Base-by-base conservation (phyloP, 1,284 basidiomycete genomes). In the Dichomitus squalens region DNA sequence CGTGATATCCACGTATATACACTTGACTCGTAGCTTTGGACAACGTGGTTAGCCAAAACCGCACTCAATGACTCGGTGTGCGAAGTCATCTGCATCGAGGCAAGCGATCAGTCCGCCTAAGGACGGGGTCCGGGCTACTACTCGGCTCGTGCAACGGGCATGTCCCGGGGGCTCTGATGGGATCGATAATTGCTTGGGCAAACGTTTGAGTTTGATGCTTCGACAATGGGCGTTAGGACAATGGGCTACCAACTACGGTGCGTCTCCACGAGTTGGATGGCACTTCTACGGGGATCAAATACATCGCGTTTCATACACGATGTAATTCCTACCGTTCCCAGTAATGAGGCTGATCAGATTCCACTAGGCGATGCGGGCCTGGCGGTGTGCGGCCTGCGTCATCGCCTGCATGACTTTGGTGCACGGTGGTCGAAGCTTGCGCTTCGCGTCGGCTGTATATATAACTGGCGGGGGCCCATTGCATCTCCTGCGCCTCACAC, bases 21-120 rank as follows among this genome's bases (percentile, higher is more conserved):
- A n/a, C n/a, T n/a, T 27, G 16, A 38, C 16, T 16, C 14, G 9
- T 14, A 1, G 18, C 16, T 18, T 20, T 8, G 38, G n/a, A 11
- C 7, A 7, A 39, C 35, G 5, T 18, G 20, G 20, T 11, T 46
- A 1, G 34, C 52, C 27, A 14, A 25, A 35, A 25, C 14, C 11
- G 29, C 31, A 8, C 16, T 2, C 14, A 27, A 36, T 55, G 53
- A 50, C 53, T 55, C 53, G 39, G 40, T 48, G 53, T 49, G 38
- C 29, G 53, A 54, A 23, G 7, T 18, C n/a, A 16, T 12, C 29
- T 29, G 11, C 25, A 48, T 41, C 33, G 27, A 44, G 46, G 20
- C 29, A 23, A 16, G 9, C 27, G 20, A 53, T 47, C 34, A 20
- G n/a, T n/a, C 11, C 16, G 21, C 7, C 14, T 14, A 7, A n/a